These are phyloP conservation scores for Globisporangium nunn DNA, from an alignment of 352 stramenopile genomes.

Conservation along the genomic window DNA sequence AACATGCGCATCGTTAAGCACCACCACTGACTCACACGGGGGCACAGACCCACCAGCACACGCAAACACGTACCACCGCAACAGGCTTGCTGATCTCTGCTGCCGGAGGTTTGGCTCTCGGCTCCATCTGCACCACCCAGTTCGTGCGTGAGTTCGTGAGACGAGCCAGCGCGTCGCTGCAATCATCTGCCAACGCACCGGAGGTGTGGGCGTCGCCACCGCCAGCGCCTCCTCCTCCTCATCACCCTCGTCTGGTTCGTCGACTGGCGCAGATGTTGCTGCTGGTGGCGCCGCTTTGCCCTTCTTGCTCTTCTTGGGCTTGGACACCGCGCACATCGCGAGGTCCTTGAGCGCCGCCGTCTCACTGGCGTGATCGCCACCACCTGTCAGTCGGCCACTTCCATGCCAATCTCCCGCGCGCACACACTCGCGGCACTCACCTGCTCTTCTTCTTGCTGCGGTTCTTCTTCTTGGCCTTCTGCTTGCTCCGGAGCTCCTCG, in stretches of 20 bases:
- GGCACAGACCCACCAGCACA: neutral
- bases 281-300: slow-evolving; percentile 13
- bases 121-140: neutral
- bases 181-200: neutral
- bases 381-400: neutral
- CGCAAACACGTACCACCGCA: neutral
- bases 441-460: slow-evolving; percentile 74
- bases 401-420: no score
- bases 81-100: neutral
- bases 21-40: neutral
- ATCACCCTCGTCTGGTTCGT: slow-evolving; percentile 2
- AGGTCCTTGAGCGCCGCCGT: slow-evolving; percentile 63
- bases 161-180: neutral
- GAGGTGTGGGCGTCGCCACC: no score
- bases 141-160: neutral
- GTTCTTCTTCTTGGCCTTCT: slow-evolving; percentile 70
- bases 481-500: slow-evolving; percentile 46
- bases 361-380: slow-evolving; percentile 22
- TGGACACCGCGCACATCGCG: slow-evolving; percentile 54
- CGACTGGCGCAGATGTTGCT: neutral
- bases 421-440: slow-evolving; percentile 17
- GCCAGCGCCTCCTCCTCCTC: neutral
- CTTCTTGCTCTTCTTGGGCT: slow-evolving; percentile 59
- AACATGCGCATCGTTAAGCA: neutral
- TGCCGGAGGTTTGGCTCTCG: neutral